Evolutionary conservation across 169 alveolate species (phyloP), one percentile per base, ranked within the genome.

Genomic region (Eimeria maxima): DNA sequence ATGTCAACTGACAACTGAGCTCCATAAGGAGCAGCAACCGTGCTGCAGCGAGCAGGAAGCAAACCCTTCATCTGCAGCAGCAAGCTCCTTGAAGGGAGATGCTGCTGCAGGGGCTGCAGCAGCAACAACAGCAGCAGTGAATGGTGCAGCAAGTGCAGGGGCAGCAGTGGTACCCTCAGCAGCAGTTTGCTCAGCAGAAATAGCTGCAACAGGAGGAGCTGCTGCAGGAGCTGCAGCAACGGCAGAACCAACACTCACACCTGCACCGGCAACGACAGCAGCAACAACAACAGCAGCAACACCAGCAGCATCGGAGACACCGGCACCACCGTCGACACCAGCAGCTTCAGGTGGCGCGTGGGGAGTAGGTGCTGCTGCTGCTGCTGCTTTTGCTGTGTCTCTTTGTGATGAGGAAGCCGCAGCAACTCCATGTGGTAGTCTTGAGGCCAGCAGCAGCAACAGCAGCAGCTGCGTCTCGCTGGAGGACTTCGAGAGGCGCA

Each of bases 361-460:
- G 71, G 91, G 14, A 13, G 42, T 50, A 1, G 24, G n/a, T 65
- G 74, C 74, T 65, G 74, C 74, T 14, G 91, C 73, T 83, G 91
- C 91, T 42, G 73, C 74, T 53, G 91, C 91, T 0, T 73, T 53
- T 22, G 91, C 71, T 27, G 71, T 83, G 16, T 83, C 91, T 53
- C 76, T 83, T n/a, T 55, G 91, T 63, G 60, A 55, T 74, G 13
- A 29, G 14, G 74, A 83, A 8, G 91, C 91, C 29, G 71, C 74
- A 42, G 91, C 76, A 10, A 13, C 57, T 27, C 27, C 74, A 47
- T 47, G 22, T 29, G 91, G 22, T 18, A 83, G 74, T 57, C 20
- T 83, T n/a, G 65, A 44, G 45, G 7, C n/a, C 29, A 83, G 91
- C 73, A 83, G 91, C 71, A 53, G 55, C 71, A 83, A 47, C 76